phyloP scores from a whole-genome alignment of 2,329 filamentous ascomycete genomes.

The Stagonosporopsis rhizophila region DNA sequence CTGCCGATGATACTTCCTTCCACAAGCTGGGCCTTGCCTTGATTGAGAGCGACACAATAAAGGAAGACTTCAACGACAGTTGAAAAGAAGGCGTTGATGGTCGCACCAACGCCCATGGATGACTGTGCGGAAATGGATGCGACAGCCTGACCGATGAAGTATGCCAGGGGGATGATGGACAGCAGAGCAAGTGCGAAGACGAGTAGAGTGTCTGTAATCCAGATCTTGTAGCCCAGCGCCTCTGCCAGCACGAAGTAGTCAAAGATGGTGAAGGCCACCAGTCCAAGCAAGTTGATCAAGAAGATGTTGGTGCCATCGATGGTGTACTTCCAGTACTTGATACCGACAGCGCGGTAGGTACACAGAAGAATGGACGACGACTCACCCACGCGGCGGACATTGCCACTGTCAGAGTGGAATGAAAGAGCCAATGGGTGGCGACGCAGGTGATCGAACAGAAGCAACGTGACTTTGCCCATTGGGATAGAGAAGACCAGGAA shows the following conservation, averaged over 20 bases:
- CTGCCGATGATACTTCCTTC: constrained; percentile 98
- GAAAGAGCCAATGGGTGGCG: constrained; percentile 91
- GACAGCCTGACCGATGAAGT: constrained; percentile 98
- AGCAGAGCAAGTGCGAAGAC: constrained; percentile 84
- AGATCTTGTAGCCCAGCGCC: constrained; percentile 71
- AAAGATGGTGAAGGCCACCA: constrained; percentile 93
- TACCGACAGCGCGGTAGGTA: constrained; percentile 93
- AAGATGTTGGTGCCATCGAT: constrained; percentile 99
- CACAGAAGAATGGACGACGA: constrained; percentile 89
- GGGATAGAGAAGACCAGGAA: constrained; percentile 97
- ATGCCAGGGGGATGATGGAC: constrained; percentile 94
- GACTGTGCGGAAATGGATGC: constrained; percentile 98
- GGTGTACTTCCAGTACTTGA: constrained; percentile 99
- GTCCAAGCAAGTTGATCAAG: constrained; percentile 92
- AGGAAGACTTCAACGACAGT: constrained; percentile 97
- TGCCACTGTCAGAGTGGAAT: constrained; percentile 85
- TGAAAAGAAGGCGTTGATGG: constrained; percentile 97
- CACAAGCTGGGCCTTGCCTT: constrained; percentile 91
- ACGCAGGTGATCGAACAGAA: constrained; percentile 89
- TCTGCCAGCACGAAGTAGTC: constrained; percentile 84
- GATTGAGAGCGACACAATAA: constrained; percentile 90
- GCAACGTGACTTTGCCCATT: constrained; percentile 93
- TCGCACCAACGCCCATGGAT: constrained; percentile 96
- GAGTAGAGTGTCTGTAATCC: constrained; percentile 82
- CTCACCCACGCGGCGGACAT: constrained; percentile 72